Percentiles rank a stretch among this genome's conserved stretches.
Conservation (phyloP, 805 yeast species). For the Debaryomyces prosopidis region DNA sequence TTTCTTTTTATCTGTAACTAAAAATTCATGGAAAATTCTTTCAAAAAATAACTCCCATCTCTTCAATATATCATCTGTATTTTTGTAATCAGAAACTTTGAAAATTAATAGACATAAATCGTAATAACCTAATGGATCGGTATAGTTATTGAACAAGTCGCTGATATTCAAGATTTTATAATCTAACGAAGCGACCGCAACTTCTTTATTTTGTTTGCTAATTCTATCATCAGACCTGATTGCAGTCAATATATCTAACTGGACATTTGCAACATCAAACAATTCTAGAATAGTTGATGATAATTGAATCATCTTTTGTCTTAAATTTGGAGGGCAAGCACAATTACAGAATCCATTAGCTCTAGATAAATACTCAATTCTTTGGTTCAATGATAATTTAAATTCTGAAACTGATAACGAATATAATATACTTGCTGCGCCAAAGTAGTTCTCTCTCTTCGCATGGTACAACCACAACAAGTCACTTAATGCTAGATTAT, state of each 20-base stretch:
- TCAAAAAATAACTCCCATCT: conserved; percentile 79
- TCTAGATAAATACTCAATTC: conserved; percentile 86
- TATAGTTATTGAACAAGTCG: conserved; percentile 80
- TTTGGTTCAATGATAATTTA: conserved; percentile 61
- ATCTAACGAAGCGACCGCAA: conserved; percentile 56
- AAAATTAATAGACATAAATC: conserved; percentile 78
- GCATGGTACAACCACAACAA: conserved; percentile 88
- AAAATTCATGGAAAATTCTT: conserved; percentile 40
- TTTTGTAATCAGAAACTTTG: conserved; percentile 82
- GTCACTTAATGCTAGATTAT: conserved; percentile 73
- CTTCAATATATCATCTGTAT: conserved; percentile 74
- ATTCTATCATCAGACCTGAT: conserved; percentile 55
- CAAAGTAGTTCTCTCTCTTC: conserved; percentile 71
- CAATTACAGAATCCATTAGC: conserved; percentile 93
- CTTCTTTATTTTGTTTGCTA: conserved; percentile 47
- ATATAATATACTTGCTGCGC: conserved; percentile 79
- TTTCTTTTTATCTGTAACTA: conserved; percentile 14
- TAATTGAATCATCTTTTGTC: conserved; percentile 75
- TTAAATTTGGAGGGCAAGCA: conserved; percentile 69
- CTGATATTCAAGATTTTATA: conserved; percentile 67
- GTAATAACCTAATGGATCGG: conserved; percentile 85
- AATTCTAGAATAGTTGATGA: conserved; percentile 72
- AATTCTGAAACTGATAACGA: conserved; percentile 74
- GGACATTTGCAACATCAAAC: conserved; percentile 84
- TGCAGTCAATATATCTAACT: conserved; percentile 58